Conservation (phyloP, 306 rosid genomes). For the Crataegus laevigata region DNA sequence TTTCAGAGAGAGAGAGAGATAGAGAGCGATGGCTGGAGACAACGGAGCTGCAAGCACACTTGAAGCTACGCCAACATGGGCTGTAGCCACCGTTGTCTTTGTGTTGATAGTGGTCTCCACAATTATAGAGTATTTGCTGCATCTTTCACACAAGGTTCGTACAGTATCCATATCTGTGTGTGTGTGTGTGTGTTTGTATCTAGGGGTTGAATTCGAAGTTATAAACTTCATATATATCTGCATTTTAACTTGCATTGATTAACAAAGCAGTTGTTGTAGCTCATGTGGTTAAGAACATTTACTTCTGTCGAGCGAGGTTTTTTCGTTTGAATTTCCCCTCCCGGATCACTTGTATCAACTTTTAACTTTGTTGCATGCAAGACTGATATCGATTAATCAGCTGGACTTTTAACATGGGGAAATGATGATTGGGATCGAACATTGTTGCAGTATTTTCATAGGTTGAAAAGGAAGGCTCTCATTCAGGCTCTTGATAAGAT, state of each 20-base stretch:
- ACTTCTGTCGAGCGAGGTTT: too few species aligned
- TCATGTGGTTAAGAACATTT: too few species aligned
- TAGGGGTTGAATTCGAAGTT: background rate
- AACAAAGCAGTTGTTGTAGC: too few species aligned
- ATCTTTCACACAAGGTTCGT: conserved; percentile 28
- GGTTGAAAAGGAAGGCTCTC: conserved; percentile 34
- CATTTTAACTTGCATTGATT: too few species aligned
- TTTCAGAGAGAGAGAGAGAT: background rate
- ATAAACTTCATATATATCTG: too few species aligned
- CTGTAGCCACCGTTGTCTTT: conserved; percentile 48
- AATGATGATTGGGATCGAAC: background rate
- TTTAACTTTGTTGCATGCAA: too few species aligned
- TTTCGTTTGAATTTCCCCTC: too few species aligned
- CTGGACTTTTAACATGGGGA: too few species aligned
- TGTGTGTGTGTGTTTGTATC: too few species aligned
- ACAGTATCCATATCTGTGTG: too few species aligned
- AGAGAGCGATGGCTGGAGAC: conserved; percentile 18
- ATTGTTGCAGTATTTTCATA: conserved; percentile 33
- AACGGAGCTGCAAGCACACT: conserved; percentile 21
- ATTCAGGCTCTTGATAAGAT: conserved; percentile 41
- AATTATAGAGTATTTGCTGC: conserved; percentile 36
- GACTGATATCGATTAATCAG: too few species aligned
- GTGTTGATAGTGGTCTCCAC: conserved; percentile 32
- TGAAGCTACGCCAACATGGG: conserved; percentile 56
- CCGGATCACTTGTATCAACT: too few species aligned